These are phyloP conservation scores for Calonectria ilicicola DNA, from an alignment of 2,329 filamentous ascomycete species.

Conservation along the genomic window DNA sequence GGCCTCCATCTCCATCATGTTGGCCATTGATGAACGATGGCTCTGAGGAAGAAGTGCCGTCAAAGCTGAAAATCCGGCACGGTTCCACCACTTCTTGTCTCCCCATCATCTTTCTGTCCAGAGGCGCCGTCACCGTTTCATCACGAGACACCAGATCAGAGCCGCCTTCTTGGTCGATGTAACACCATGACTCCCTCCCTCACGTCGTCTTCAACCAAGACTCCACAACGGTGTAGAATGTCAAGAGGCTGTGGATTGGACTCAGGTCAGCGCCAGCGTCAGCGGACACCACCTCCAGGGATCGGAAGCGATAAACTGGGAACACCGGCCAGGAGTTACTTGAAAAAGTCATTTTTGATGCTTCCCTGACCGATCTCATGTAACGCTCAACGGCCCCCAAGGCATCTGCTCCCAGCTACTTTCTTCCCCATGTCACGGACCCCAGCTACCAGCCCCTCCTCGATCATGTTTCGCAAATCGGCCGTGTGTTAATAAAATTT, in stretches of 20 bases:
- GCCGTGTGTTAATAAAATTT: slow-evolving; percentile 23
- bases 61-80: neutral
- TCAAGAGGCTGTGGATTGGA: slow-evolving; percentile 19
- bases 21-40: neutral
- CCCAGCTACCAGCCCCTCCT: slow-evolving; percentile 25
- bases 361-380: slow-evolving; percentile 40
- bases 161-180: slow-evolving; percentile 9
- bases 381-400: slow-evolving; percentile 20
- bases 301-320: slow-evolving; percentile 34
- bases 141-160: slow-evolving; percentile 11
- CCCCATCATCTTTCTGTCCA: neutral
- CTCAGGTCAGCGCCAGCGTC: slow-evolving; percentile 33
- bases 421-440: slow-evolving; percentile 20
- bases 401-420: slow-evolving; percentile 22
- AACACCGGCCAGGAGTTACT: slow-evolving; percentile 30
- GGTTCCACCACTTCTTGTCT: neutral
- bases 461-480: slow-evolving; percentile 41
- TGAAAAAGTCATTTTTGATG: slow-evolving; percentile 36
- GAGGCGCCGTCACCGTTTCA: slow-evolving; percentile 17
- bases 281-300: slow-evolving; percentile 35
- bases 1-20: neutral
- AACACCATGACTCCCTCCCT: slow-evolving; percentile 15
- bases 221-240: slow-evolving; percentile 25
- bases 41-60: neutral
- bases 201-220: slow-evolving; percentile 1